These are phyloP conservation scores for Lactarius vividus DNA, from an alignment of 768 basidiomycete species.

Conservation along the genomic window DNA sequence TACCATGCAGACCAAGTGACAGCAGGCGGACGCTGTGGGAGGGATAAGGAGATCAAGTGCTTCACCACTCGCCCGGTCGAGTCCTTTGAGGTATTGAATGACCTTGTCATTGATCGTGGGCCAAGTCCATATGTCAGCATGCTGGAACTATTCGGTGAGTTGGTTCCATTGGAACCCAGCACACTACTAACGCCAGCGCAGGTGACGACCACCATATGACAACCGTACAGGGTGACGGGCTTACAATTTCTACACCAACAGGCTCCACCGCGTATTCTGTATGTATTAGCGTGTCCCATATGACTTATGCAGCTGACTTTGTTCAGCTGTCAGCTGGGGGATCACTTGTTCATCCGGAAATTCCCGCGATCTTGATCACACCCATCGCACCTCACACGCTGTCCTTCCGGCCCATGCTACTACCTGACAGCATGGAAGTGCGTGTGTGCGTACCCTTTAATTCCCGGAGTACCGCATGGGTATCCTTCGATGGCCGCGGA, in stretches of 20 bases:
- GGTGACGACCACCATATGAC: slow-evolving; percentile 99
- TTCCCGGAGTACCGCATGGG: slow-evolving; percentile 97
- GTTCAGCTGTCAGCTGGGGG: slow-evolving; percentile 85
- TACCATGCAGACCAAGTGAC: slow-evolving; percentile 46
- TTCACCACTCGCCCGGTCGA: slow-evolving; percentile 93
- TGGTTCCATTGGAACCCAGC: slow-evolving; percentile 1
- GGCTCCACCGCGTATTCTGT: slow-evolving; percentile 99
- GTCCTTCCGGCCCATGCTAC: slow-evolving; percentile 97
- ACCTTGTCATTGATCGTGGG: slow-evolving; percentile 96
- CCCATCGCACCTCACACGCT: slow-evolving; percentile 98
- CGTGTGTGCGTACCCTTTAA: slow-evolving; percentile 99
- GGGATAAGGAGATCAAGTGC: slow-evolving; percentile 98
- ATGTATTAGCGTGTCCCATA: slow-evolving; percentile 32
- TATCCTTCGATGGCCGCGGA: slow-evolving; percentile 95
- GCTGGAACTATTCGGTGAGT: slow-evolving; percentile 92
- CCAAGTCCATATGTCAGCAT: slow-evolving; percentile 97
- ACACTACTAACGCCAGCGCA: slow-evolving; percentile 35
- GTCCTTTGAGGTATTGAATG: slow-evolving; percentile 94
- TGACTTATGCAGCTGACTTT: slow-evolving; percentile 23
- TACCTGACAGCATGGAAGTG: slow-evolving; percentile 98
- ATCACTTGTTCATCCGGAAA: slow-evolving; percentile 96
- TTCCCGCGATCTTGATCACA: slow-evolving; percentile 93
- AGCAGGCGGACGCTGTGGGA: slow-evolving; percentile 45
- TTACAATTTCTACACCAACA: slow-evolving; percentile 93
- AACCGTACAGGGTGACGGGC: slow-evolving; percentile 96